Base-by-base conservation (phyloP, 768 basidiomycete species). In the Phylloporus sp. region DNA sequence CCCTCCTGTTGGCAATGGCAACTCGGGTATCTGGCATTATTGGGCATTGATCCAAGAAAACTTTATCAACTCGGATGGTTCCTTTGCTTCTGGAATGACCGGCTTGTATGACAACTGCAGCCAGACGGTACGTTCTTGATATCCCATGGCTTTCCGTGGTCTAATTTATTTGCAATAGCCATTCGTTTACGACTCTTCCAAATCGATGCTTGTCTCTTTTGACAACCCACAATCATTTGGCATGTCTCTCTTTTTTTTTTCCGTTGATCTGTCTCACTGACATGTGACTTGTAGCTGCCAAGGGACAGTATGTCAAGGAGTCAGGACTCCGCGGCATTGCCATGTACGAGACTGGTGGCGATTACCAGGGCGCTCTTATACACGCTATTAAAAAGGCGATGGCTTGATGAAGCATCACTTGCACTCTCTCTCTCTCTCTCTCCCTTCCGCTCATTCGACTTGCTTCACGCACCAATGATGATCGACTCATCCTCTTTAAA, bases 31-130 rank as follows among this genome's bases (percentile, higher is more conserved):
- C 49, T 86, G 75, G 59, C 74, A 79, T 41, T 88, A 83, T 66
- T 81, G 82, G 78, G 85, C 79, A 2, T 65, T 89, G 56, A 71
- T 86, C 31, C 64, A 76, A 1, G 69, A 60, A 13, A 84, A 83
- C 5, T 86, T 80, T 70, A 65, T 89, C 43, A 73, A 70, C 28
- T 52, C 61, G 31, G 53, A 67, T 13, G 79, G 76, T 63, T 76
- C 52, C 76, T 84, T 76, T 15, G 77, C 78, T 9, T 52, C 62
- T 1, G 80, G 79, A 4, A 81, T 86, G 60, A 59, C 63, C 9
- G 79, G 80, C 61, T 57, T 70, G 13, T 88, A 73, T 57, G 85
- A 89, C 53, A 61, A 75, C 6, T 91, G 88, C 72, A 86, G 80
- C 55, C 79, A 88, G 70, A 91, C 89, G 49, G 88, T 90, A 55